phyloP scores from a whole-genome alignment of 2,329 filamentous ascomycete species.

The Ascochyta pisi region DNA sequence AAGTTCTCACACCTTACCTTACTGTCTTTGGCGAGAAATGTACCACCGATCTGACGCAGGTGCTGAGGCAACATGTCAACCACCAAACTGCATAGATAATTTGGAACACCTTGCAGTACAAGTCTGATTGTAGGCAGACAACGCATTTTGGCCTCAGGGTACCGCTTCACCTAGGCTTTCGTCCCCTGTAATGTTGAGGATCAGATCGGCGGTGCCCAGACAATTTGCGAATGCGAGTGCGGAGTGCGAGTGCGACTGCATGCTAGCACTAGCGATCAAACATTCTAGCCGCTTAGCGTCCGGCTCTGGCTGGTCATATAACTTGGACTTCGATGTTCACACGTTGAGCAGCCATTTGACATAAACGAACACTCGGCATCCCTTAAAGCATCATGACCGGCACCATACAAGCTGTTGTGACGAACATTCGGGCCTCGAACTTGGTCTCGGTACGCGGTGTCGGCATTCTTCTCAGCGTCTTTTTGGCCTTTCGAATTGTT shows the following conservation, averaged over 20 bases:
- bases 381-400: neutral
- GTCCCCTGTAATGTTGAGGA: neutral
- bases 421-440: neutral
- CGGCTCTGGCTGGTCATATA: neutral
- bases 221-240: constrained; percentile 4
- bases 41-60: too few relatives aligned
- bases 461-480: neutral
- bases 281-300: neutral
- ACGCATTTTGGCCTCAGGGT: neutral
- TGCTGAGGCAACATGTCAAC: too few relatives aligned
- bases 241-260: neutral
- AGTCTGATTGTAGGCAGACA: too few relatives aligned
- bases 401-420: neutral
- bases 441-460: neutral
- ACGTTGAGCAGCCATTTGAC: neutral
- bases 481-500: neutral
- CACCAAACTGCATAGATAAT: too few relatives aligned
- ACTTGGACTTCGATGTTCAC: neutral
- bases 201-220: neutral
- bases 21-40: too few relatives aligned
- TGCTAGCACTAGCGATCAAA: neutral
- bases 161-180: neutral
- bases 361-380: neutral
- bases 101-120: too few relatives aligned
- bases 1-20: too few relatives aligned